Evolutionary conservation across 2,329 filamentous ascomycete genomes (phyloP), one percentile per base, ranked within the genome.

Genomic region (Stagonosporopsis tanaceti): DNA sequence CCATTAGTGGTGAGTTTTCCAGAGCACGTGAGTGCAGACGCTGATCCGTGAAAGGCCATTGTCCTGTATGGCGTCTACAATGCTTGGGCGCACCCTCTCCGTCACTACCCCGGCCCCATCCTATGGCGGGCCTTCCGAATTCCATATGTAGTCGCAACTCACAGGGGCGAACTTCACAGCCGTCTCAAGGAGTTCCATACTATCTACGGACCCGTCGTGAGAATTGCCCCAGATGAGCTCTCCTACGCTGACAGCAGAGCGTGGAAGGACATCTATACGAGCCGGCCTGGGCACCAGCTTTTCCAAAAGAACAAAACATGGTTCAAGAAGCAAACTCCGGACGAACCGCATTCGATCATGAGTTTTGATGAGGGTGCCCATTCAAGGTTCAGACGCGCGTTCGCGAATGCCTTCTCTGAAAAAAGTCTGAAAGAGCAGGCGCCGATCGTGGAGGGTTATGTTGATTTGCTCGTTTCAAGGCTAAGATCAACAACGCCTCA

Each of bases 181-280:
- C 55, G 57, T 8, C 45, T 72, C 6, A 64, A 63, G 22, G 37
- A 62, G 1, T 67, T 70, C 17, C 69, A 72, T 47, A 57, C 68
- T 27, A 57, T 51, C 9, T 74, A 73, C 51, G 71, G 71, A 8
- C 60, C 65, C 1, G 50, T 72, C 12, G 67, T 74, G 5, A 64
- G 71, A 4, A 65, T 73, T 8, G 69, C 71, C 4, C 70, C 70
- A 1, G 64, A 73, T 45, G 70, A 73, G 40, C 60, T 74, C 0
- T 72, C 68, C 0, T 73, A 69, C 47, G 60, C 66, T 14, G 60
- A 68, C 38, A 57, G 63, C 27, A 52, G 55, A 25, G 70, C 70
- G n/a, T 65, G 67, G 64, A 68, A 65, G 50, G 69, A 74, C 20
- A 71, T 73, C 17, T 74, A 73, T n/a, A 41, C 27, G 20, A 69